phyloP scores from a whole-genome alignment of 164 flowering plant species.

The Euptelea pleiosperma region DNA sequence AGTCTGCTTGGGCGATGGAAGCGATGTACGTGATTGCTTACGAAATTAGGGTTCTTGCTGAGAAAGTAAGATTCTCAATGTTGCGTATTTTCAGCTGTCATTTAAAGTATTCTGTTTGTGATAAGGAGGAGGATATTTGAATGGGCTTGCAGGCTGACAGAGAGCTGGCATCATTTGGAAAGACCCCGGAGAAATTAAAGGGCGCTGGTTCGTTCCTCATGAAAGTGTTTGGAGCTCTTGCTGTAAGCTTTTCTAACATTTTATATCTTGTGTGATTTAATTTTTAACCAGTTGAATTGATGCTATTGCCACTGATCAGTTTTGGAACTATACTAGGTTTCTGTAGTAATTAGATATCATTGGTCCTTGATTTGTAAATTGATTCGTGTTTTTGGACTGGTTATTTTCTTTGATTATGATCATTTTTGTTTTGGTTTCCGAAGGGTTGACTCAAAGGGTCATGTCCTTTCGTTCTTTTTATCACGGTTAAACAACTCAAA shows the following conservation, averaged over 20 bases:
- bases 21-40: conserved; percentile 66
- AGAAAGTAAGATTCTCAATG: conserved; percentile 50
- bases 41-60: conserved; percentile 94
- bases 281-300: neutral
- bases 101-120: neutral
- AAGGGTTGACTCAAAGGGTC: too few relatives aligned
- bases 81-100: neutral
- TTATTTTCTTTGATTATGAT: too few relatives aligned
- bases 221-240: conserved; percentile 99
- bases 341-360: too few relatives aligned
- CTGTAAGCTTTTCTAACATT: conserved; percentile 44
- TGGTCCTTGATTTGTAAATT: too few relatives aligned
- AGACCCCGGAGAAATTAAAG: conserved; percentile 84
- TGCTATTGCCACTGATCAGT: too few relatives aligned
- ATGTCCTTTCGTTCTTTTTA: too few relatives aligned
- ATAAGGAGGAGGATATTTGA: neutral
- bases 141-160: conserved; percentile 69
- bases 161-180: conserved; percentile 76
- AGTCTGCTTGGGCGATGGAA: conserved; percentile 95
- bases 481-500: too few relatives aligned
- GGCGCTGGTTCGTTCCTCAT: conserved; percentile 98
- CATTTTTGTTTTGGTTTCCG: too few relatives aligned
- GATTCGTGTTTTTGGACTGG: too few relatives aligned
- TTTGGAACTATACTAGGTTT: too few relatives aligned
- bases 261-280: neutral